Base-by-base conservation (phyloP, 345 rosid species). In the Carallia brachiata region DNA sequence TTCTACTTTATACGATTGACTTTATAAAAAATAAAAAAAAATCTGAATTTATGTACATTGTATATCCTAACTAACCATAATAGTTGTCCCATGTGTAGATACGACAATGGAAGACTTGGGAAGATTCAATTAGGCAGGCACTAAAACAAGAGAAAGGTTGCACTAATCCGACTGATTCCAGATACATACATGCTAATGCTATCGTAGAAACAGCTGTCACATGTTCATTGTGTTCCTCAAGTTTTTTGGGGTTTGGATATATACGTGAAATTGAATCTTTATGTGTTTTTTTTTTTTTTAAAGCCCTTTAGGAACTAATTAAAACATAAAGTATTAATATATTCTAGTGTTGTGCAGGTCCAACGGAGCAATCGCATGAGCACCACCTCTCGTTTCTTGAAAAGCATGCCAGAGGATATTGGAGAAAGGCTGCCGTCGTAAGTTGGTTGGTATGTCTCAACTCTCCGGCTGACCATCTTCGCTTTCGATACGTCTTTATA, bases 81-180 rank as follows among this genome's bases (percentile, higher is more conserved):
- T 44, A 10, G 50, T 13, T 15, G 50, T 44, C 50, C 50, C 1
- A 13, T 52, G 16, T 36, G 39, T 61, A 93, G 98, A 87, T 93
- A 72, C 76, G 85, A 52, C 87, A 84, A 75, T 93, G 98, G 98
- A 88, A 86, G 80, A 59, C 31, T 1, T 94, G 98, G 97, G 96
- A 94, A 71, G 72, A 80, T 1, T 71, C 73, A 12, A 62, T 75
- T 28, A 36, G 1, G 53, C 7, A 50, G 4, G 2, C 2, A 67
- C n/a, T 70, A 50, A 57, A 9, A 28, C 18, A n/a, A 34, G 39
- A 6, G 48, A 48, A 17, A 36, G 80, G 80, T 82, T 75, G 36
- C 30, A 39, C 50, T 31, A 54, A 54, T 37, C 44, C 40, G 23
- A 28, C 16, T 61, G 40, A 32, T 17, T n/a, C 7, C 36, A 7